phyloP scores from a whole-genome alignment of 805 yeast genomes.

The Hanseniaspora occidentalis region DNA sequence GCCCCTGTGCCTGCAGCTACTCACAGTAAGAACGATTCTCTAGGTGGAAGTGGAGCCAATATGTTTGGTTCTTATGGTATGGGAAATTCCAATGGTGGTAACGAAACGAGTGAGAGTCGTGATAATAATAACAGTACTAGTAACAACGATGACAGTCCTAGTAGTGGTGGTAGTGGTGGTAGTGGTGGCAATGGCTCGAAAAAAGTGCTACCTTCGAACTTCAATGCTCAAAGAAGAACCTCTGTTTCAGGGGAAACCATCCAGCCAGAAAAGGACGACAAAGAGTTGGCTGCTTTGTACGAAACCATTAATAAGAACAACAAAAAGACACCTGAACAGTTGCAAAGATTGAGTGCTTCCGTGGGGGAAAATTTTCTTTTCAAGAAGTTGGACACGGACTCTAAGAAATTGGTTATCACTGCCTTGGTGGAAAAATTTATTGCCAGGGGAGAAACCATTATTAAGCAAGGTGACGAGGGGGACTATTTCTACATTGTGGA shows the following conservation, averaged over 20 bases:
- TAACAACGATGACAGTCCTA: not conserved
- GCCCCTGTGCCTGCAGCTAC: slow-evolving; percentile 16
- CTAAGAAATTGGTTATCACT: slow-evolving; percentile 63
- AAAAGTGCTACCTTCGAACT: slow-evolving; percentile 41
- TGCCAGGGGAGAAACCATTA: slow-evolving; percentile 49
- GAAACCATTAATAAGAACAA: not conserved
- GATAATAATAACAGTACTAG: too few relatives aligned
- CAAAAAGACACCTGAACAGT: slow-evolving; percentile 43
- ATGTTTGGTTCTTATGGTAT: too few relatives aligned
- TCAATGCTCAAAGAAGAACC: slow-evolving; percentile 74
- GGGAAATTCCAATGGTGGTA: too few relatives aligned
- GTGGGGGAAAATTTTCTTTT: slow-evolving; percentile 78
- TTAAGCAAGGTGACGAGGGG: slow-evolving; percentile 89
- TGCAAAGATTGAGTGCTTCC: slow-evolving; percentile 52
- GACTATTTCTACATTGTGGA: slow-evolving; percentile 85
- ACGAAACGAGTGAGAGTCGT: too few relatives aligned
- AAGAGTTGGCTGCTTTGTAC: slow-evolving; percentile 55
- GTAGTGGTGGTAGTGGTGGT: slow-evolving; percentile 1
- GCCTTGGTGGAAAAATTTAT: slow-evolving; percentile 71
- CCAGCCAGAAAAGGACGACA: slow-evolving; percentile 56
- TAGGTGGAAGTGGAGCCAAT: too few relatives aligned
- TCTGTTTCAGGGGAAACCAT: slow-evolving; percentile 84
- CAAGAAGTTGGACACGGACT: slow-evolving; percentile 65
- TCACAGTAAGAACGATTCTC: slow-evolving; percentile 10
- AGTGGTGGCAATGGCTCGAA: slow-evolving; percentile 1